Evolutionary conservation across 805 yeast genomes (phyloP), one percentile per base, ranked within the genome.

Genomic region (Candida bentonensis): DNA sequence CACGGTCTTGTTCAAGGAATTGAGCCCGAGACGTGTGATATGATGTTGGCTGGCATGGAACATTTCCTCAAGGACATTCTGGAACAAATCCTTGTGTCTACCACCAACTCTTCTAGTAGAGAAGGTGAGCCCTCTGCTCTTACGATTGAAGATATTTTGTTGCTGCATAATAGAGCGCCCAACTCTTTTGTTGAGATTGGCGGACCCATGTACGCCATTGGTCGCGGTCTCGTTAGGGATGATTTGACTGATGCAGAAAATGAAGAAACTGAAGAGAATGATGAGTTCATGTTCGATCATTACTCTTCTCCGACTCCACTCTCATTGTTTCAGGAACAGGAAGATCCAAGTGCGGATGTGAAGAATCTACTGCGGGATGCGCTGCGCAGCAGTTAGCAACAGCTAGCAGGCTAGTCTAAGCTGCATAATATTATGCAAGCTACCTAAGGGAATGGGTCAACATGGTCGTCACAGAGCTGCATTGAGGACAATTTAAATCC

Each of bases 1-100:
- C 78, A 86, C 57, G 98, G 98, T 0, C 65, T 92, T 5, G 70
- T 87, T 0, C 95, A 95, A 0, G 76, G 78, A 15, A 69, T 89
- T n/a, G 79, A 77, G 40, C 72, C 79, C n/a, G 78, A 77, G 20
- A 83, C 82, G 3, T 73, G 83, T n/a, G 94, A 87, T 45, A 65
- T 92, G 17, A 59, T 88, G 49, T 66, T 78, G 21, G 61, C 82
- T n/a, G 96, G 96, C 0, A 65, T 92, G 39, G 96, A 89, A 56
- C 68, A 73, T 26, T 89, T 87, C 62, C 62, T 92, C 50, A 82
- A 80, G 53, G 74, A 76, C 47, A 66, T 88, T 9, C 62, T 89
- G 3, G 92, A 85, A 53, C 74, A 76, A 50, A 76, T 86, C 2
- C 72, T 85, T 39, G 94, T 83, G 56, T 58, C 44, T 7, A 13